Conservation (phyloP, 768 basidiomycete species). For the Lactarius sp. region DNA sequence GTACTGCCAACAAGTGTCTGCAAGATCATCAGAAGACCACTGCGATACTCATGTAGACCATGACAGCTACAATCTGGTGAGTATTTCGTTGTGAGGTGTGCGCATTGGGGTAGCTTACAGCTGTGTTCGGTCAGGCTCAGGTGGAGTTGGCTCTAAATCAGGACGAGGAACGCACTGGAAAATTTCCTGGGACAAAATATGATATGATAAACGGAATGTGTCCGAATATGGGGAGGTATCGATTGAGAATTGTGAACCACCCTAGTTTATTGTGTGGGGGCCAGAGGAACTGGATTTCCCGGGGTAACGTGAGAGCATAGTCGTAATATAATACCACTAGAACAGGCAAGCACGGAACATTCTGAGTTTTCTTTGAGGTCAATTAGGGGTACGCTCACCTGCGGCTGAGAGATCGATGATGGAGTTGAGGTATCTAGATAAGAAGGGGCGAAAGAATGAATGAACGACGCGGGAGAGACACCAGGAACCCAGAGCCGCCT, state of each 20-base stretch:
- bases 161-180: background rate
- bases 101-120: slow-evolving; percentile 3
- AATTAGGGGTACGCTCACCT: background rate
- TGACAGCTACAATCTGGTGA: background rate
- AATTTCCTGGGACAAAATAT: slow-evolving; percentile 17
- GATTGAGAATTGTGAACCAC: slow-evolving; percentile 42
- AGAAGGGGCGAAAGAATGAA: background rate
- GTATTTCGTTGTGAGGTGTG: background rate
- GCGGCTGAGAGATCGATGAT: background rate
- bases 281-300: slow-evolving; percentile 45
- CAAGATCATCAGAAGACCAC: background rate
- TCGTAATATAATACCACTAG: slow-evolving; percentile 33
- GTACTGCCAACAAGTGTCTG: slow-evolving; percentile 7
- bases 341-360: background rate
- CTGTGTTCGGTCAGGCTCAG: background rate
- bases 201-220: slow-evolving; percentile 27
- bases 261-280: slow-evolving; percentile 33
- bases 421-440: slow-evolving; percentile 9
- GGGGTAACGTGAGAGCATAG: slow-evolving; percentile 30
- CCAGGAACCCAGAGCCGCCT: background rate
- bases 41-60: background rate
- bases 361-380: background rate
- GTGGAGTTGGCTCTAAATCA: too few relatives aligned
- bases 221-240: slow-evolving; percentile 44
- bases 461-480: background rate